phyloP scores from a whole-genome alignment of 345 rosid species.

The Leavenworthia alabamica region DNA sequence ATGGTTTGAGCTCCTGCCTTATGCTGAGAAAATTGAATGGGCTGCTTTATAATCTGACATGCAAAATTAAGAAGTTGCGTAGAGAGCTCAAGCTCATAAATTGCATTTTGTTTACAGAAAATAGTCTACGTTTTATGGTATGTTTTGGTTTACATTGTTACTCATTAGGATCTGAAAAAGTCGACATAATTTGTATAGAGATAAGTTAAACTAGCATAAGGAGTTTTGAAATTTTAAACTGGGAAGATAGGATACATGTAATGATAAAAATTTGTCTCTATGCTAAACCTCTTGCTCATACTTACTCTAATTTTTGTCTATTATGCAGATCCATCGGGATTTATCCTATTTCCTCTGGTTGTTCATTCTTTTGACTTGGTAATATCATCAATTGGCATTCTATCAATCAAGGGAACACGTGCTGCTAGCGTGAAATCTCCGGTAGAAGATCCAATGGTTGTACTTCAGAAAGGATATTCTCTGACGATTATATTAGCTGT shows the following conservation, averaged over 20 bases:
- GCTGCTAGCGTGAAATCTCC: constrained; percentile 60
- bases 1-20: constrained; percentile 12
- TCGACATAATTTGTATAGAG: neutral
- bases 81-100: neutral
- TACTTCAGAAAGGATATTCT: constrained; percentile 95
- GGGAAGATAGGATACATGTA: neutral
- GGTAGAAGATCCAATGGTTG: constrained; percentile 84
- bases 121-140: neutral
- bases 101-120: neutral
- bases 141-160: neutral
- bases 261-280: neutral
- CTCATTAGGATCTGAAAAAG: neutral
- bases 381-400: constrained; percentile 79
- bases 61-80: constrained; percentile 1
- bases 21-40: constrained; percentile 1
- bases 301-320: neutral
- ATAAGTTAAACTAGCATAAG: constrained; percentile 1
- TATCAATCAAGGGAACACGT: constrained; percentile 78
- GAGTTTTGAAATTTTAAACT: neutral
- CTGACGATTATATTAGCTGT: constrained; percentile 76
- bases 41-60: neutral
- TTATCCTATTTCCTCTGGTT: constrained; percentile 91
- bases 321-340: constrained; percentile 93
- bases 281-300: neutral
- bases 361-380: constrained; percentile 94